Base-by-base conservation (phyloP, 1,284 basidiomycete genomes). In the Testicularia cyperi region DNA sequence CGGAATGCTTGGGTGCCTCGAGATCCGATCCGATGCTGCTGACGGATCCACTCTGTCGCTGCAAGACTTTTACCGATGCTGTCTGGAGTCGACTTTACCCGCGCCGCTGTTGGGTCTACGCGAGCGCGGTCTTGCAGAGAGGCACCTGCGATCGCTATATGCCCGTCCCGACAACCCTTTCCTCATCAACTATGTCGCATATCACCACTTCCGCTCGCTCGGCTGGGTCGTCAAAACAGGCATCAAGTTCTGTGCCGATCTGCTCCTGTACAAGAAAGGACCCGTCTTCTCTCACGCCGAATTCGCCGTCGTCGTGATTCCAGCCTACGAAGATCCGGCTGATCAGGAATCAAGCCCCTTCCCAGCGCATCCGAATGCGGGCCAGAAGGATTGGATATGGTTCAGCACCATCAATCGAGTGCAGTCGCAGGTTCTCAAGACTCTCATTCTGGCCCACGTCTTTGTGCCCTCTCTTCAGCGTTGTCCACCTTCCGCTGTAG, bases 221-320 rank as follows among this genome's bases (percentile, higher is more conserved):
- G 95, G 95, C n/a, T 98, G 95, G 95, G 88, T 96, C 14, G 86
- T 96, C 53, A 91, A 92, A 77, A 85, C 85, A 19, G 95, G 95
- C 3, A 86, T 95, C 80, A 99, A 99, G 78, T 99, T 99, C 78
- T 96, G 92, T 72, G 88, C 88, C 30, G 95, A 99, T 72, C 90
- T 88, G 79, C 81, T 99, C 13, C 79, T 98, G 23, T 99, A 99
- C 78, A 92, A 92, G 49, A 84, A 87, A 8, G 95, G 95, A 0
- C 92, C 94, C 0, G 90, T 95, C 0, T 97, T 97, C 75, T 82
- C 86, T 3, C 95, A 99, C 76, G 92, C 95, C 15, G 92, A 96
- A 88, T 96, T 98, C 68, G 88, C 91, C 0, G 79, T 96, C 25
- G 84, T 94, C 8, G 82, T 94, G 13, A 84, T 91, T 42, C 94